A percentile compares a stretch with the other conserved stretches of the same genome.
These are phyloP conservation scores for Colletotrichum gloeosporioides DNA, from an alignment of 2,329 filamentous ascomycete species.

Conservation along the genomic window DNA sequence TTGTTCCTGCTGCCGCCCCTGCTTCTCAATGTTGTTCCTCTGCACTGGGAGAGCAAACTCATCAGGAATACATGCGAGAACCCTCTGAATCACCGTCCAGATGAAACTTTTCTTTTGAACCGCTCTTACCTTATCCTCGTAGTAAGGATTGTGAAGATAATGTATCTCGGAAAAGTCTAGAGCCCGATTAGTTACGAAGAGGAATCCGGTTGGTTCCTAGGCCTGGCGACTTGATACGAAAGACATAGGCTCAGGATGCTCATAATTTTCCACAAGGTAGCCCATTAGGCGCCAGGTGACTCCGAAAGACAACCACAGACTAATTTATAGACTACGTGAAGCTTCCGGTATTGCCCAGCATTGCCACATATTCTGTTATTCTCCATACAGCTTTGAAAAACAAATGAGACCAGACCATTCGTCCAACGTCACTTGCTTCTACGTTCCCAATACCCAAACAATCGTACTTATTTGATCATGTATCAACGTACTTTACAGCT, in stretches of 20 bases:
- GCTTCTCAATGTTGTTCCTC: too few relatives aligned
- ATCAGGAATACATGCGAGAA: too few relatives aligned
- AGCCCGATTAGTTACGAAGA: neutral
- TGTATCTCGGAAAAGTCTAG: neutral
- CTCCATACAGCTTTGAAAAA: too few relatives aligned
- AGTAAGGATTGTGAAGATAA: too few relatives aligned
- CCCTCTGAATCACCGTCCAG: too few relatives aligned
- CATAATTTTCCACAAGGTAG: neutral
- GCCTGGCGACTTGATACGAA: neutral
- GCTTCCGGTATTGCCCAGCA: neutral
- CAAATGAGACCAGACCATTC: too few relatives aligned
- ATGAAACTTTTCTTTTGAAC: neutral
- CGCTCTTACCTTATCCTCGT: neutral
- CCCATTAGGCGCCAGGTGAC: neutral
- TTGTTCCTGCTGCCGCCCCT: too few relatives aligned
- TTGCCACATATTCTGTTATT: neutral
- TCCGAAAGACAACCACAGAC: neutral
- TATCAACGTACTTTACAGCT: neutral
- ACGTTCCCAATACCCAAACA: neutral
- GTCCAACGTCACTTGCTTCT: neutral
- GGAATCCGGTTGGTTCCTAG: neutral
- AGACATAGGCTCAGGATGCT: neutral
- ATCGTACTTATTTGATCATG: fast-evolving
- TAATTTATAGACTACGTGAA: neutral
- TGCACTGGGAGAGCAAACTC: too few relatives aligned